Conservation (phyloP, 169 alveolate genomes). For the Eimeria nieschulzi region DNA sequence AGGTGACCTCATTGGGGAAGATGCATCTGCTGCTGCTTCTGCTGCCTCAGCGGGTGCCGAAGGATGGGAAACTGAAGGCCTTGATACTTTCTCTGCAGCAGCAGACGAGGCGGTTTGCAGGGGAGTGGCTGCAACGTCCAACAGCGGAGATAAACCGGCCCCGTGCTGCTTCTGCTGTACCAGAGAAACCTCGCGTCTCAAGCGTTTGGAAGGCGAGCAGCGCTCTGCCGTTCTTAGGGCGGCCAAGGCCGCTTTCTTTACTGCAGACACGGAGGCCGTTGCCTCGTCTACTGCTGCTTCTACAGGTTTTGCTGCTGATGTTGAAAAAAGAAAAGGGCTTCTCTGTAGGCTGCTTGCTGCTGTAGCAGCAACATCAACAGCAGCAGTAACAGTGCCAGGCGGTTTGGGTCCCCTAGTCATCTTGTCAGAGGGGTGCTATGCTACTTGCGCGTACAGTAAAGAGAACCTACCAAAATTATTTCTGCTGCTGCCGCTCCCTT, state of each 20-base stretch:
- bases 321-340: neutral
- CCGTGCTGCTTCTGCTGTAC: constrained; percentile 12
- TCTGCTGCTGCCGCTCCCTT: too few relatives aligned
- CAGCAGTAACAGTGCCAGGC: too few relatives aligned
- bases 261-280: constrained; percentile 2
- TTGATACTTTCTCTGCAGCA: neutral
- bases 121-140: neutral
- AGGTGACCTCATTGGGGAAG: neutral
- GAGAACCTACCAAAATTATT: too few relatives aligned
- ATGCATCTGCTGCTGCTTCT: neutral
- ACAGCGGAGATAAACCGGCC: neutral
- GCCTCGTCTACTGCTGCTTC: constrained; percentile 10
- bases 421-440: too few relatives aligned
- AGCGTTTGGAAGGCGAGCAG: constrained; percentile 21
- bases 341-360: neutral
- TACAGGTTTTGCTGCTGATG: neutral
- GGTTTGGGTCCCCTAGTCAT: too few relatives aligned
- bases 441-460: too few relatives aligned
- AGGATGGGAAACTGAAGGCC: neutral
- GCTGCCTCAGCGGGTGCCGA: constrained; percentile 5
- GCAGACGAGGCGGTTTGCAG: neutral
- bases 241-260: constrained; percentile 18
- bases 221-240: constrained; percentile 17
- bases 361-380: neutral
- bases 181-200: neutral